phyloP scores from a whole-genome alignment of 1,139 yeast genomes.

The Geotrichum siamense region DNA sequence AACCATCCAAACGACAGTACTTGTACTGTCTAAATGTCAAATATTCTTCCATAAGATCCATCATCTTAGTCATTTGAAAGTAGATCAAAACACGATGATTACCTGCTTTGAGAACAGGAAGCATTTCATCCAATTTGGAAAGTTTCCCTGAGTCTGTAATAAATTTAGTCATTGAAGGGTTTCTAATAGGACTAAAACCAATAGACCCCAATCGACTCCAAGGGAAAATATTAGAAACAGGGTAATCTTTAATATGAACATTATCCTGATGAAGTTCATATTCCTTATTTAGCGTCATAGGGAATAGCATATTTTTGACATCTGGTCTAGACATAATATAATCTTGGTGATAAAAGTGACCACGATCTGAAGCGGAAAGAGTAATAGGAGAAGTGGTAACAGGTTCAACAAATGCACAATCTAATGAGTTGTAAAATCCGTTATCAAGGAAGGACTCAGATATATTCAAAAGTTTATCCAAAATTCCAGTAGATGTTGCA shows the following conservation, averaged over 20 bases:
- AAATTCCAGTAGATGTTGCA: constrained; percentile 26
- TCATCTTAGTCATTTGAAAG: constrained; percentile 99
- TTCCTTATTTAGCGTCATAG: constrained; percentile 61
- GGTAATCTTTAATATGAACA: constrained; percentile 50
- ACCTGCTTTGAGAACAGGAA: constrained; percentile 68
- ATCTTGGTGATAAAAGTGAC: constrained; percentile 43
- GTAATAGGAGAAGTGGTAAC: constrained; percentile 55
- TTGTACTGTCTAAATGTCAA: constrained; percentile 85
- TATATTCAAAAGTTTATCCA: constrained; percentile 44
- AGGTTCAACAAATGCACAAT: constrained; percentile 26
- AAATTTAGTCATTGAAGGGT: constrained; percentile 95
- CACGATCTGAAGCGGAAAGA: constrained; percentile 48
- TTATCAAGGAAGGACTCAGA: constrained; percentile 45
- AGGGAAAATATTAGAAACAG: constrained; percentile 68
- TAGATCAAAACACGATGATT: constrained; percentile 90
- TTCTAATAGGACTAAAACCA: constrained; percentile 72
- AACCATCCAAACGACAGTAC: constrained; percentile 89
- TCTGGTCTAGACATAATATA: constrained; percentile 45
- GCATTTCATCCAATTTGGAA: constrained; percentile 69
- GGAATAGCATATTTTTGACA: constrained; percentile 52
- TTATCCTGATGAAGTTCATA: constrained; percentile 40
- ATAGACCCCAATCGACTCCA: constrained; percentile 49
- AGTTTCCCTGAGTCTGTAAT: constrained; percentile 97
- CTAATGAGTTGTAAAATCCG: constrained; percentile 52
- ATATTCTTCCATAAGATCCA: constrained; percentile 98